Percentiles rank a stretch among this genome's conserved stretches.
phyloP scores from a whole-genome alignment of 192 early-diverging fungal species.

The Kappamyces sp. region DNA sequence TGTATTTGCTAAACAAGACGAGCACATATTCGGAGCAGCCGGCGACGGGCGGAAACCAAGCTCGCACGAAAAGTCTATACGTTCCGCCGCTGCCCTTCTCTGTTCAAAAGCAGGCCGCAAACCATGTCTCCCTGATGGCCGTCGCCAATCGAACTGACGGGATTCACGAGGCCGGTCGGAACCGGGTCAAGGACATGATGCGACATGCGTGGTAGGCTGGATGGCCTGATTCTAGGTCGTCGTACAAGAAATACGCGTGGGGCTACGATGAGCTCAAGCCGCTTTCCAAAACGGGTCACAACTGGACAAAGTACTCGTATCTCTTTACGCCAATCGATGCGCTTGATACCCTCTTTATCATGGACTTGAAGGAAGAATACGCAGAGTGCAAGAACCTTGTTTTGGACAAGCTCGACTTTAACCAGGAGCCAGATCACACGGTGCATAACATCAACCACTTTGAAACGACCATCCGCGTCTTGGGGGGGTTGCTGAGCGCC shows the following conservation, averaged over 20 bases:
- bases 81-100: too few species aligned
- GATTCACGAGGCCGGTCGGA: too few species aligned
- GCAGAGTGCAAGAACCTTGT: slow-evolving; percentile 63
- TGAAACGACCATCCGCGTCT: slow-evolving; percentile 75
- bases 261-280: slow-evolving; percentile 62
- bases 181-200: slow-evolving; percentile 19
- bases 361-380: slow-evolving; percentile 78
- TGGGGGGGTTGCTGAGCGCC: slow-evolving; percentile 76
- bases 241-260: slow-evolving; percentile 69
- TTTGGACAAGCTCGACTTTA: slow-evolving; percentile 54
- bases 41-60: too few species aligned
- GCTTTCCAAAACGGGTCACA: slow-evolving; percentile 13
- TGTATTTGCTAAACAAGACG: too few species aligned
- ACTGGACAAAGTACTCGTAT: slow-evolving; percentile 33
- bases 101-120: too few species aligned
- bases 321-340: slow-evolving; percentile 72
- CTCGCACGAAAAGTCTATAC: too few species aligned
- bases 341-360: slow-evolving; percentile 80
- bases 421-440: slow-evolving; percentile 24
- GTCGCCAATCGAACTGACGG: too few species aligned
- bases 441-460: slow-evolving; percentile 59
- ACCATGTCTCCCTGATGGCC: too few species aligned
- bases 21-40: too few species aligned
- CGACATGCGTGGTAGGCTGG: slow-evolving; percentile 49
- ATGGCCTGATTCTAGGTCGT: too few species aligned